Evolutionary conservation across 1,284 basidiomycete species (phyloP), one percentile per base, ranked within the genome.

Genomic region (Mycosarcoma mackinlayi): DNA sequence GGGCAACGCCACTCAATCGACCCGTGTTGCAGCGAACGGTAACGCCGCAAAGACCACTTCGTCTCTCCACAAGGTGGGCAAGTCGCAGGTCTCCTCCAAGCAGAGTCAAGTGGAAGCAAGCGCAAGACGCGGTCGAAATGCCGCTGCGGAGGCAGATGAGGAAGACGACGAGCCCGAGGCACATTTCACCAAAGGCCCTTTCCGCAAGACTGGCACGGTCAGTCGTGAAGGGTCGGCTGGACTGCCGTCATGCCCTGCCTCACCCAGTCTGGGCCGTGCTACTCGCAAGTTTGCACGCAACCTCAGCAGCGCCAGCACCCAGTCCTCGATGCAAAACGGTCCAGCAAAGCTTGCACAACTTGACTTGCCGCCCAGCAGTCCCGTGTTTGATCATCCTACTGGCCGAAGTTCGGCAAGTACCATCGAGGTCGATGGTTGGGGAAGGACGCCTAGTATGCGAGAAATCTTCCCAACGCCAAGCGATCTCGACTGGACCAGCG

Each of bases 381-480:
- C 64, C 2, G 34, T 48, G 7, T 68, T 73, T 31, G 64, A 73
- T 37, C 69, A 72, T 30, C 68, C 68, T 11, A 64, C 67, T 0
- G 47, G 51, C n/a, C 46, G 52, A 18, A 54, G 47, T 7, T 53
- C 54, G 24, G 39, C 47, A 3, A 42, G 52, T 16, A 52, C 46
- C 9, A 42, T 61, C 34, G 51, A 68, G 38, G 57, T 71, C 21
- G 73, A 75, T 53, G 72, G 63, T 8, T 75, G 73, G 73, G 60
- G 63, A 5, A 24, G 65, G 19, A 61, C 73, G 13, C 57, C 67
- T 5, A 68, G 59, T 28, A 73, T 75, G 68, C 40, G 61, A n/a
- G 73, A 73, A 39, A 60, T 75, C 21, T 75, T 75, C 40, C 73
- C 73, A 0, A 73, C 73, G 13, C 68, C 73, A 14, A 65, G 61